phyloP scores from a whole-genome alignment of 352 stramenopile genomes.

The Globisporangium abappressorium region DNA sequence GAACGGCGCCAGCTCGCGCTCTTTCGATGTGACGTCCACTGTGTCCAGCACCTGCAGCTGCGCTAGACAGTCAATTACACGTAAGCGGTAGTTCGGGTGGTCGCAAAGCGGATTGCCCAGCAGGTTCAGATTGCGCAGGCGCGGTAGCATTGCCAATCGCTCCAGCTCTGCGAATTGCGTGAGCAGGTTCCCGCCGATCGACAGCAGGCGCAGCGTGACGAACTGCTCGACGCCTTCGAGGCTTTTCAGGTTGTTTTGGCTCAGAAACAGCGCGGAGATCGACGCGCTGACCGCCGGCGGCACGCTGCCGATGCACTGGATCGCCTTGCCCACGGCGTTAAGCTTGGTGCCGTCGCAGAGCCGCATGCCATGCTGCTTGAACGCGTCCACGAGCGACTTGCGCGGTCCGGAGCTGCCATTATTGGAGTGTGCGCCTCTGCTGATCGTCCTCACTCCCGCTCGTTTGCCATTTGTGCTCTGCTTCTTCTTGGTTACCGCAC shows the following conservation, averaged over 20 bases:
- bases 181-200: constrained; percentile 59
- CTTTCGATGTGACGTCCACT: constrained; percentile 51
- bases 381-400: constrained; percentile 62
- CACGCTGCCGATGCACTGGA: constrained; percentile 47
- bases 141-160: constrained; percentile 30
- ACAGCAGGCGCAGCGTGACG: constrained; percentile 49
- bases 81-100: constrained; percentile 67
- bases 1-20: constrained; percentile 41
- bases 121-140: constrained; percentile 66
- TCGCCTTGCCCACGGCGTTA: constrained; percentile 61
- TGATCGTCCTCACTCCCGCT: neutral
- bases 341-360: constrained; percentile 73
- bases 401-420: neutral
- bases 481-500: neutral
- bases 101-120: constrained; percentile 73
- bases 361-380: constrained; percentile 67
- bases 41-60: constrained; percentile 62
- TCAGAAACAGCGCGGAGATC: constrained; percentile 71
- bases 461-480: neutral
- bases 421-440: neutral
- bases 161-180: constrained; percentile 39
- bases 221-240: constrained; percentile 70
- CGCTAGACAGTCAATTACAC: constrained; percentile 43
- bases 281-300: constrained; percentile 39
- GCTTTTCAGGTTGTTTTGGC: constrained; percentile 63